Evolutionary conservation across 768 basidiomycete genomes (phyloP), one percentile per base, ranked within the genome.

Genomic region (Psilocybe tampanensis): DNA sequence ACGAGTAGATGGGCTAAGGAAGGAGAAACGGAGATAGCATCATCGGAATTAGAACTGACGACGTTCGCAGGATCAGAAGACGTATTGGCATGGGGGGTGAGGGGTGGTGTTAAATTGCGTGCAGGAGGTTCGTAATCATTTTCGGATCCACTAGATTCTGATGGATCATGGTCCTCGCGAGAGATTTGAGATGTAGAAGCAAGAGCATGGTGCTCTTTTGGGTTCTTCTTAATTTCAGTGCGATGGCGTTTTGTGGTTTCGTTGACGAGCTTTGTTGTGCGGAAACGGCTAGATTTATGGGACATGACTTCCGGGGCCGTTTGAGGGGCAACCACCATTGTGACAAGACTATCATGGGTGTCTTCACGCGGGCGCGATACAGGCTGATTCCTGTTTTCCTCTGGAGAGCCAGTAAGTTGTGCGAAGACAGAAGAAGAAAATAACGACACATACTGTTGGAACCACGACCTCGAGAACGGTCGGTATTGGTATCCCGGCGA

Each of bases 401-500:
- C 87, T 89, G 64, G 9, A 49, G 49, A 4, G 58, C 66, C 3
- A 43, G 64, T 45, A 64, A 55, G 33, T 54, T 55, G 48, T 43
- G 34, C 34, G 58, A n/a, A 39, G 36, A 26, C 41, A 29, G 15
- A 56, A 34, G 44, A 21, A 24, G 29, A 53, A 26, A 19, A 29
- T n/a, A n/a, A 54, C 45, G 21, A 18, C 29, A 76, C 89, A 58
- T 72, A 90, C 89, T 88, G 60, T 82, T 85, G 45, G 85, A 79
- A 17, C 80, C 78, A 41, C 89, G 82, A 29, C 86, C 83, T 32
- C 89, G 81, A 57, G 80, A 81, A 47, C 83, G 80, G 47, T 90
- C 88, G 47, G 54, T 29, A 44, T 76, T 76, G 48, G 79, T 85
- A 60, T 91, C 92, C 52, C 92, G 85, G 29, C 92, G 80, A 64